These are phyloP conservation scores for Dictyostelium citrinum DNA, from an alignment of 78 protist species.

Conservation along the genomic window DNA sequence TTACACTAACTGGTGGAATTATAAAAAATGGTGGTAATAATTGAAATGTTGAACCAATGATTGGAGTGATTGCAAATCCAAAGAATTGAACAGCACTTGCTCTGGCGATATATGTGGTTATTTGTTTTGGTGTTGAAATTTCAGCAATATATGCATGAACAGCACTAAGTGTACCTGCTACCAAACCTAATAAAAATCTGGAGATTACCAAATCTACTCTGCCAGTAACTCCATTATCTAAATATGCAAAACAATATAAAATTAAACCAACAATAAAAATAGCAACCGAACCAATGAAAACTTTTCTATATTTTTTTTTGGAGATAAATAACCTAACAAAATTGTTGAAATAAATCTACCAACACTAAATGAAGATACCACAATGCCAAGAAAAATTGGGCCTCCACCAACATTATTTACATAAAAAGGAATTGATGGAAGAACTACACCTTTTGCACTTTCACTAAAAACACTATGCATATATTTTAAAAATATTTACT, in stretches of 20 bases:
- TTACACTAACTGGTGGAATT: neutral
- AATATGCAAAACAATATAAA: neutral
- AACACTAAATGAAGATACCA: neutral
- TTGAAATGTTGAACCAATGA: constrained; percentile 1
- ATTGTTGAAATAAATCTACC: constrained; percentile 39
- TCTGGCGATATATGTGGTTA: constrained; percentile 20
- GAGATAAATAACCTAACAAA: neutral
- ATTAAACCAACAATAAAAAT: neutral
- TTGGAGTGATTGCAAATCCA: constrained; percentile 50
- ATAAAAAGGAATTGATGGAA: constrained; percentile 2
- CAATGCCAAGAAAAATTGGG: neutral
- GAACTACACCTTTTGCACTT: constrained; percentile 24
- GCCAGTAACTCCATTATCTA: neutral
- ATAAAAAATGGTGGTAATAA: neutral
- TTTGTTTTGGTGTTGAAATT: constrained; percentile 17
- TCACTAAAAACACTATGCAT: no score
- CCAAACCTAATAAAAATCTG: neutral
- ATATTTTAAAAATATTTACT: no score
- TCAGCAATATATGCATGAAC: constrained; percentile 48
- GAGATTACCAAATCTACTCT: neutral
- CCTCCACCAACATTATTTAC: constrained; percentile 6
- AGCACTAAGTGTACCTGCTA: constrained; percentile 50
- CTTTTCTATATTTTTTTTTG: constrained; percentile 1
- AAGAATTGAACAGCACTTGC: constrained; percentile 35
- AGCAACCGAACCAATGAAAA: neutral